These are phyloP conservation scores for Thyridium curvatum DNA, from an alignment of 2,329 filamentous ascomycete species.

Conservation along the genomic window DNA sequence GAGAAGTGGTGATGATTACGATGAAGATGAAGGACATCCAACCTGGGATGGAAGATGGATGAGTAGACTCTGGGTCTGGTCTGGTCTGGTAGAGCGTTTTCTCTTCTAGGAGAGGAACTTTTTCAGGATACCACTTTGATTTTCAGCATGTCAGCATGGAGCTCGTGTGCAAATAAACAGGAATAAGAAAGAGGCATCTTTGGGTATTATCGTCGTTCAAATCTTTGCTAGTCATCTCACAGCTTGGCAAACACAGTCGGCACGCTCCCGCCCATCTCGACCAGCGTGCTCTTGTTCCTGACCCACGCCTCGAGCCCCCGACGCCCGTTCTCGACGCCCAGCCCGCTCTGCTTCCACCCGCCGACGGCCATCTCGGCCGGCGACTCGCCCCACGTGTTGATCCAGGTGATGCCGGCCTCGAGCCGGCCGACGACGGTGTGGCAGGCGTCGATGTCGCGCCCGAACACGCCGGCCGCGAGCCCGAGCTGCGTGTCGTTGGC, in stretches of 20 bases:
- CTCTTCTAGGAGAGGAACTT: too few relatives aligned
- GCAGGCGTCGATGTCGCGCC: slow-evolving; percentile 65
- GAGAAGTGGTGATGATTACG: too few relatives aligned
- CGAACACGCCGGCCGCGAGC: slow-evolving; percentile 79
- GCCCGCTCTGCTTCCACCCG: slow-evolving; percentile 85
- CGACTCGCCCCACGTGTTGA: slow-evolving; percentile 90
- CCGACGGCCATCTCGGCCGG: slow-evolving; percentile 90
- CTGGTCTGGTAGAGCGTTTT: too few relatives aligned
- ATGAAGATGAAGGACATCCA: too few relatives aligned
- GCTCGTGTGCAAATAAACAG: too few relatives aligned
- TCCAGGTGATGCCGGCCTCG: slow-evolving; percentile 83
- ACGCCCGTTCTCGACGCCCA: slow-evolving; percentile 81
- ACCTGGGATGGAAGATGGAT: too few relatives aligned
- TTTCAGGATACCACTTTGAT: not conserved
- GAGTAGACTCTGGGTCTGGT: too few relatives aligned
- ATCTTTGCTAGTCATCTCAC: slow-evolving; percentile 22
- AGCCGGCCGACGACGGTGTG: slow-evolving; percentile 66
- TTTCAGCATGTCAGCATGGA: not conserved
- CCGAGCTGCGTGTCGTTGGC: slow-evolving; percentile 75
- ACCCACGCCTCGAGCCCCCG: slow-evolving; percentile 77
- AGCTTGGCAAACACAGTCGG: slow-evolving; percentile 70
- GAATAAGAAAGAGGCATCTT: too few relatives aligned
- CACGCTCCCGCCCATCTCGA: slow-evolving; percentile 70
- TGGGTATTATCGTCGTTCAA: not conserved
- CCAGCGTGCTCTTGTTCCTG: slow-evolving; percentile 79